Conservation (phyloP, 345 rosid species). For the Boechera divaricarpa region DNA sequence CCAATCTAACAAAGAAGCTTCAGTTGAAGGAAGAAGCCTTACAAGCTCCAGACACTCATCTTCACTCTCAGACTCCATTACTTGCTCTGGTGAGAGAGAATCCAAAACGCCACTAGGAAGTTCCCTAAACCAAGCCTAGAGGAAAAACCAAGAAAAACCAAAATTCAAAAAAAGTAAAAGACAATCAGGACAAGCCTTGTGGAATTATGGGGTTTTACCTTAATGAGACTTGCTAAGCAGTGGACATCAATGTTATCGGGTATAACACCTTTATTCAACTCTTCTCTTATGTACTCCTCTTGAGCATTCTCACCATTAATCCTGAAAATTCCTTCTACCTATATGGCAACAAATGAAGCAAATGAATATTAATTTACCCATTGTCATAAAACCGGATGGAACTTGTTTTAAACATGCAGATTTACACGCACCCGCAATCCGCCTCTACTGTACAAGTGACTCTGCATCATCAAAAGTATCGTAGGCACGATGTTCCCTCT, state of each 20-base stretch:
- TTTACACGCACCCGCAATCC: slow-evolving; percentile 66
- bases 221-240: slow-evolving; percentile 97
- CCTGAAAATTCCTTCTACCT: slow-evolving; percentile 99
- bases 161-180: not conserved
- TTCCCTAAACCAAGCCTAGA: slow-evolving; percentile 99
- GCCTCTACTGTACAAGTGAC: slow-evolving; percentile 81
- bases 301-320: slow-evolving; percentile 88
- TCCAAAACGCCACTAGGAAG: slow-evolving; percentile 94
- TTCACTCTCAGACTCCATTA: slow-evolving; percentile 86
- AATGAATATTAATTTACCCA: not conserved
- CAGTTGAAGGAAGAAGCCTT: slow-evolving; percentile 82
- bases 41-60: slow-evolving; percentile 86
- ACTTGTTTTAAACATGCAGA: not conserved
- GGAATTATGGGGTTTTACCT: slow-evolving; percentile 51
- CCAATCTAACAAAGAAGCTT: slow-evolving; percentile 93
- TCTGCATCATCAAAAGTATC: slow-evolving; percentile 90
- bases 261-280: slow-evolving; percentile 79
- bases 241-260: slow-evolving; percentile 83
- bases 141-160: slow-evolving; percentile 5
- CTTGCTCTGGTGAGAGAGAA: slow-evolving; percentile 82
- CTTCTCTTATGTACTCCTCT: slow-evolving; percentile 89
- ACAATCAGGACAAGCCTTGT: too few species aligned
- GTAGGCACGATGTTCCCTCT: slow-evolving; percentile 96
- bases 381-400: not conserved
- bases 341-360: slow-evolving; percentile 21